A percentile compares a stretch with the other conserved stretches of the same genome.
Evolutionary conservation across 306 rosid species (phyloP).

Genomic region (Morella rubra): DNA sequence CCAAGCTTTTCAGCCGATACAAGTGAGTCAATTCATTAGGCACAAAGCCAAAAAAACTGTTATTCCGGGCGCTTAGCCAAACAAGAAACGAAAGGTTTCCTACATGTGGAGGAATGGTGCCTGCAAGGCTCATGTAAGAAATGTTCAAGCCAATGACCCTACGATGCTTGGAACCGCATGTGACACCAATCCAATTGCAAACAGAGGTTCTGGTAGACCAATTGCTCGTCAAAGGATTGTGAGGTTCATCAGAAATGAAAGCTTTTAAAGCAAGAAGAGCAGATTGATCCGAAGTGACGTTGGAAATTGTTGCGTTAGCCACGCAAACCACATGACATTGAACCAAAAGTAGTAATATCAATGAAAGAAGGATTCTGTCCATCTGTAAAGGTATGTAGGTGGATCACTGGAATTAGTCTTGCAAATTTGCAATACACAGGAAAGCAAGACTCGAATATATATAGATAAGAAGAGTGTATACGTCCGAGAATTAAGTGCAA

Average conservation of each 20-base stretch:
- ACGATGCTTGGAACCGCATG: neutral
- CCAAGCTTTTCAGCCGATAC: neutral
- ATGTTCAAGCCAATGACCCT: neutral
- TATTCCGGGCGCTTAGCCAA: neutral
- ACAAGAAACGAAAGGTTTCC: neutral
- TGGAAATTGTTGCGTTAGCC: neutral
- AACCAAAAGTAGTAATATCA: too few relatives aligned
- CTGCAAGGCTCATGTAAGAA: neutral
- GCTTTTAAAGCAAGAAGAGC: neutral
- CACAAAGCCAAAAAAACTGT: neutral
- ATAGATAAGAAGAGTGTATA: too few relatives aligned
- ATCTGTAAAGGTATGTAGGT: too few relatives aligned
- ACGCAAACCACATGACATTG: neutral
- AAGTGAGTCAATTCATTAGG: neutral
- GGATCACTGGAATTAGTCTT: too few relatives aligned
- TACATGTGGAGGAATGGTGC: neutral
- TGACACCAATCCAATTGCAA: neutral
- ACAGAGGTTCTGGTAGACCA: neutral
- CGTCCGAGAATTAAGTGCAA: too few relatives aligned
- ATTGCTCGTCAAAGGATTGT: neutral
- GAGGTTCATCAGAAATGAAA: neutral
- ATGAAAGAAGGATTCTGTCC: too few relatives aligned
- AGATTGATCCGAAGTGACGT: neutral
- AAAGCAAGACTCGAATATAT: too few relatives aligned
- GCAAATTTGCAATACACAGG: too few relatives aligned